A percentile compares a stretch with the other conserved stretches of the same genome.
phyloP scores from a whole-genome alignment of 257 asterid genomes.

The Vinca minor region DNA sequence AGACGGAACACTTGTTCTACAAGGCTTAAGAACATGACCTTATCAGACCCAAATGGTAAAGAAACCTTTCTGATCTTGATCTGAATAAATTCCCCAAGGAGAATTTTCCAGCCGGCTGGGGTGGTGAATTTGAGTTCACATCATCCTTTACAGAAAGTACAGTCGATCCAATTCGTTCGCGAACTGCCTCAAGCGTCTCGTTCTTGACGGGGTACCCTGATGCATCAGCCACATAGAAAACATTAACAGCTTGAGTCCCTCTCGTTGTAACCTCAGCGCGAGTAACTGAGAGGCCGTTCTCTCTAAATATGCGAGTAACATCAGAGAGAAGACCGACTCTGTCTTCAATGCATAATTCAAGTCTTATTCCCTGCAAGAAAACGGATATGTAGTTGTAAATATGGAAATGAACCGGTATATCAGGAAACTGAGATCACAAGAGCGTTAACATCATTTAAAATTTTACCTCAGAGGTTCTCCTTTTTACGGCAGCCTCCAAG shows the following conservation, averaged over 20 bases:
- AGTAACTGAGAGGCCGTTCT: slow-evolving; percentile 46
- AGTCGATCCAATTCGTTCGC: slow-evolving; percentile 34
- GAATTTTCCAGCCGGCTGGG: slow-evolving; percentile 24
- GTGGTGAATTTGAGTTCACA: slow-evolving; percentile 21
- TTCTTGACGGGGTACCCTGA: slow-evolving; percentile 30
- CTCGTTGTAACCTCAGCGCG: slow-evolving; percentile 43
- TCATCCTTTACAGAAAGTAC: slow-evolving; percentile 39
- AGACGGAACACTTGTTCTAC: no score
- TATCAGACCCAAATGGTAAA: slow-evolving; percentile 33
- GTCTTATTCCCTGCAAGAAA: slow-evolving; percentile 39
- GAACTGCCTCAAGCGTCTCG: slow-evolving; percentile 40
- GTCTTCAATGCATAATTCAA: slow-evolving; percentile 42
- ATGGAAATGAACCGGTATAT: background rate
- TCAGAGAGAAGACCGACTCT: slow-evolving; percentile 45
- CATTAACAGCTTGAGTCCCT: slow-evolving; percentile 34
- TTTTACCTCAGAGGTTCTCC: slow-evolving; percentile 45
- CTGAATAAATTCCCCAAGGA: slow-evolving; percentile 32
- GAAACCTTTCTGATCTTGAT: slow-evolving; percentile 39
- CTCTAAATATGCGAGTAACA: slow-evolving; percentile 49
- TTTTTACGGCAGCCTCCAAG: slow-evolving; percentile 48
- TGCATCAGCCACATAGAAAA: slow-evolving; percentile 42
- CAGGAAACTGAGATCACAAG: background rate
- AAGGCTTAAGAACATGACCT: slow-evolving; percentile 25
- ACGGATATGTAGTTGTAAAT: background rate
- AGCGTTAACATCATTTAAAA: background rate